These are phyloP conservation scores for Trametes punicea DNA, from an alignment of 768 basidiomycete species.

Conservation along the genomic window DNA sequence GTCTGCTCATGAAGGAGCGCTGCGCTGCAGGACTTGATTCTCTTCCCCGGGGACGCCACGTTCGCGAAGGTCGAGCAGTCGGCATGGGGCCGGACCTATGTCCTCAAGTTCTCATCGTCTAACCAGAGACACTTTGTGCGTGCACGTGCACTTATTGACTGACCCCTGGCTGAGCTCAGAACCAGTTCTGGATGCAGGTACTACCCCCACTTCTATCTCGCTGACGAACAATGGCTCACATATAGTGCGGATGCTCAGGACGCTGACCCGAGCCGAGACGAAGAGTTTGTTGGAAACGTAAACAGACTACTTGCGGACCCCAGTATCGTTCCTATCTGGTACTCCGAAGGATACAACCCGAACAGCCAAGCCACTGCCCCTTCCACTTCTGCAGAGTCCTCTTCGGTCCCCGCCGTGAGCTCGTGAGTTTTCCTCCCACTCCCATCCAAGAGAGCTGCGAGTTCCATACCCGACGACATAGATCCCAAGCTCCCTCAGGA, in stretches of 20 bases:
- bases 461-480: neutral
- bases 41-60: constrained; percentile 83
- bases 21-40: constrained; percentile 66
- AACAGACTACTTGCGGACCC: constrained; percentile 70
- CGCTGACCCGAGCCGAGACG: constrained; percentile 60
- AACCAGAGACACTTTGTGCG: constrained; percentile 86
- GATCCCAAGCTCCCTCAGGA: constrained; percentile 10
- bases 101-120: constrained; percentile 89
- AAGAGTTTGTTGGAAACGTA: constrained; percentile 69
- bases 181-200: constrained; percentile 88
- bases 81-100: constrained; percentile 66
- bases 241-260: constrained; percentile 44
- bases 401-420: constrained; percentile 30
- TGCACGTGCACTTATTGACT: constrained; percentile 1
- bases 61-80: constrained; percentile 75
- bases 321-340: constrained; percentile 60
- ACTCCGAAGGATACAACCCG: constrained; percentile 44
- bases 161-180: neutral
- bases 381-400: constrained; percentile 40
- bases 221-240: neutral
- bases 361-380: constrained; percentile 38
- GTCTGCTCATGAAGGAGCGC: neutral
- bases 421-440: constrained; percentile 5
- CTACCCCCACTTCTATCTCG: neutral
- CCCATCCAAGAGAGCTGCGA: too few species aligned